Percentiles rank a stretch among this genome's conserved stretches.
phyloP scores from a whole-genome alignment of 129 eudicot species.

The Artemisia tridentata region DNA sequence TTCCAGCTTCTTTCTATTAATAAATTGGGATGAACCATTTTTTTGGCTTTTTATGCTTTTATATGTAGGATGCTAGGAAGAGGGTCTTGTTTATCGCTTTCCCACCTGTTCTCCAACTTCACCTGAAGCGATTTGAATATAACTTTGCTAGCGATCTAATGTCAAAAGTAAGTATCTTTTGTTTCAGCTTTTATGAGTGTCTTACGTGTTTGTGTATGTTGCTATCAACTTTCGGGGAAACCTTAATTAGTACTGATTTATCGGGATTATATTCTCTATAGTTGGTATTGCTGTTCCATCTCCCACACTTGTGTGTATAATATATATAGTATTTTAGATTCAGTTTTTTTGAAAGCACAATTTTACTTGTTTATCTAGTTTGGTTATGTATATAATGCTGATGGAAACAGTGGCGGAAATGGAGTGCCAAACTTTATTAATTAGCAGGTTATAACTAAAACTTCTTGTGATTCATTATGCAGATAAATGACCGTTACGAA shows the following conservation, averaged over 20 bases:
- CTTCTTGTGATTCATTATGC: slow-evolving; percentile 19
- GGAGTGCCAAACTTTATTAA: not conserved
- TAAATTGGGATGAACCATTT: not conserved
- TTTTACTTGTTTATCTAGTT: not conserved
- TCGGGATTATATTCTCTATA: not conserved
- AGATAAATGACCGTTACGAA: slow-evolving; percentile 93
- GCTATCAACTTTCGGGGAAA: not conserved
- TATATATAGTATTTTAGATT: not conserved
- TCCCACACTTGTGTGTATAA: not conserved
- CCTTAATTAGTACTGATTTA: not conserved
- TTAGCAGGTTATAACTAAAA: not conserved
- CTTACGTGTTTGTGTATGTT: slow-evolving; percentile 5
- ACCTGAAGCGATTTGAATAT: slow-evolving; percentile 75
- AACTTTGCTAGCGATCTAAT: slow-evolving; percentile 73
- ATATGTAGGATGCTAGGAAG: slow-evolving; percentile 67
- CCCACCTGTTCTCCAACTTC: slow-evolving; percentile 78
- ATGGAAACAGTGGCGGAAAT: slow-evolving; percentile 18
- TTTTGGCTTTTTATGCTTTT: slow-evolving; percentile 13
- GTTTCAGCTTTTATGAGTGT: slow-evolving; percentile 1
- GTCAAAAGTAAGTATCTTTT: slow-evolving; percentile 56
- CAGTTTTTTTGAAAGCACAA: not conserved
- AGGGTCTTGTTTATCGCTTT: slow-evolving; percentile 72
- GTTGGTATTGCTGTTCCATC: slow-evolving; percentile 1
- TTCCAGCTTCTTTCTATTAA: too few relatives aligned
- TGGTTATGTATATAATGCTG: not conserved